Percentiles rank a stretch among this genome's conserved stretches.
These are phyloP conservation scores for Dryas integrifolia DNA, from an alignment of 331 rosid species.

Conservation along the genomic window DNA sequence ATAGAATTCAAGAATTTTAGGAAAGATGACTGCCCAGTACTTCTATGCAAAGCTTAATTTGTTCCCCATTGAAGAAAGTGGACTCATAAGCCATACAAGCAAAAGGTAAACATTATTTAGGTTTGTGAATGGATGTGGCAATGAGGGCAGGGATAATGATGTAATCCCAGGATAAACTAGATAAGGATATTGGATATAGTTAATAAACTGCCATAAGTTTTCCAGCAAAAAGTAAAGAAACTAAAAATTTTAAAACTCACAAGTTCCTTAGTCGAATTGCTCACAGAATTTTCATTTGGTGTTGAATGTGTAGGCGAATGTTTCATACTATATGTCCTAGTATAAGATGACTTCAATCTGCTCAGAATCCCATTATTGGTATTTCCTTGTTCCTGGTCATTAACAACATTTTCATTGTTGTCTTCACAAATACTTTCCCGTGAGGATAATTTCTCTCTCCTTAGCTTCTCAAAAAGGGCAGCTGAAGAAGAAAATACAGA, in stretches of 20 bases:
- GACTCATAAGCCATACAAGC: background rate
- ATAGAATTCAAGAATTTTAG: background rate
- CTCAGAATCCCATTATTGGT: constrained; percentile 41
- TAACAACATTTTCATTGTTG: constrained; percentile 29
- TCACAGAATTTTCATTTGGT: constrained; percentile 36
- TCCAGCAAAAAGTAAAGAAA: background rate
- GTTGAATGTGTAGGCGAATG: constrained; percentile 31
- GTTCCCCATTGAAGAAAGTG: background rate
- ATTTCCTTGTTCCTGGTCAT: constrained; percentile 39
- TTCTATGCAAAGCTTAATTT: background rate
- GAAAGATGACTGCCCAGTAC: background rate
- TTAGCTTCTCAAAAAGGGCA: constrained; percentile 78
- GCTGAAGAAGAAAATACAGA: constrained; percentile 93
- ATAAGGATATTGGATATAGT: background rate
- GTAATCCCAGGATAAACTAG: background rate
- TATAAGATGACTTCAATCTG: constrained; percentile 54
- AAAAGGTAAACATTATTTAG: background rate
- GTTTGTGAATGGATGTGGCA: background rate
- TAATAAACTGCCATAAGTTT: constrained; percentile 3
- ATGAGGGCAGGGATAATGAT: background rate
- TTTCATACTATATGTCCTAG: constrained; percentile 45
- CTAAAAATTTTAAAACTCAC: constrained; percentile 43
- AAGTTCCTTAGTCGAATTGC: constrained; percentile 37
- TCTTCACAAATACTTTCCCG: constrained; percentile 42
- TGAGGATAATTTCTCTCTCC: constrained; percentile 54